Percentiles rank a stretch among this genome's conserved stretches.
These are phyloP conservation scores for Paraconiothyrium sp. DNA, from an alignment of 2,329 filamentous ascomycete genomes.

Conservation along the genomic window DNA sequence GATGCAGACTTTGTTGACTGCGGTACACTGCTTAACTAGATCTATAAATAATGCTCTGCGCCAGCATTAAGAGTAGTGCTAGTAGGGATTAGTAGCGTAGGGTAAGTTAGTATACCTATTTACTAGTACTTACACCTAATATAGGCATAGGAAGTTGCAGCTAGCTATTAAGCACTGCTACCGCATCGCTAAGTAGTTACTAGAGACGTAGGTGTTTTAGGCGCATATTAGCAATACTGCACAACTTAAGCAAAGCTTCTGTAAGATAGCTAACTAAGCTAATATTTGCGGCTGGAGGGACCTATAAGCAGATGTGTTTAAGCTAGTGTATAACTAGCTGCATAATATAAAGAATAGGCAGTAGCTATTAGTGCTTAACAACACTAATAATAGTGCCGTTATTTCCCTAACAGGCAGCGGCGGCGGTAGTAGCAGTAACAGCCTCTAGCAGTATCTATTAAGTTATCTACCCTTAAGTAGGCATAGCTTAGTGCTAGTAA, in stretches of 20 bases:
- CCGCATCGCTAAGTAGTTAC: slow-evolving; percentile 16
- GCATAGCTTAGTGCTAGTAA: slow-evolving; percentile 24
- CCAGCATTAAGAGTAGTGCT: slow-evolving; percentile 33
- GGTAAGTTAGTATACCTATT: slow-evolving; percentile 12
- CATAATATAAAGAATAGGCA: slow-evolving; percentile 18
- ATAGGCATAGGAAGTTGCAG: slow-evolving; percentile 22
- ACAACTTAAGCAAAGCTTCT: slow-evolving; percentile 25
- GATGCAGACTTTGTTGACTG: slow-evolving; percentile 37
- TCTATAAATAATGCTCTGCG: slow-evolving; percentile 42
- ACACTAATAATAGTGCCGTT: slow-evolving; percentile 21
- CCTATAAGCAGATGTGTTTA: slow-evolving; percentile 23
- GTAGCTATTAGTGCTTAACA: slow-evolving; percentile 30
- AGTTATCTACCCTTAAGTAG: slow-evolving; percentile 21
- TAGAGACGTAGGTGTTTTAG: slow-evolving; percentile 25
- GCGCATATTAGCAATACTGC: slow-evolving; percentile 25
- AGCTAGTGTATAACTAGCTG: slow-evolving; percentile 26
- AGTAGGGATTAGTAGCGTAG: slow-evolving; percentile 23
- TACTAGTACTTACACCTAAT: too few relatives aligned
- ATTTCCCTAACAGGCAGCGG: neutral
- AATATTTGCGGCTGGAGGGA: slow-evolving; percentile 21
- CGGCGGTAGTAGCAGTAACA: neutral
- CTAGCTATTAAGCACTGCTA: slow-evolving; percentile 26
- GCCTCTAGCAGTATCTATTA: neutral
- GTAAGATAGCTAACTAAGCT: slow-evolving; percentile 22
- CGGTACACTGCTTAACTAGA: slow-evolving; percentile 25